Base-by-base conservation (phyloP, 495 filamentous ascomycete species). In the Neurospora cerealis region DNA sequence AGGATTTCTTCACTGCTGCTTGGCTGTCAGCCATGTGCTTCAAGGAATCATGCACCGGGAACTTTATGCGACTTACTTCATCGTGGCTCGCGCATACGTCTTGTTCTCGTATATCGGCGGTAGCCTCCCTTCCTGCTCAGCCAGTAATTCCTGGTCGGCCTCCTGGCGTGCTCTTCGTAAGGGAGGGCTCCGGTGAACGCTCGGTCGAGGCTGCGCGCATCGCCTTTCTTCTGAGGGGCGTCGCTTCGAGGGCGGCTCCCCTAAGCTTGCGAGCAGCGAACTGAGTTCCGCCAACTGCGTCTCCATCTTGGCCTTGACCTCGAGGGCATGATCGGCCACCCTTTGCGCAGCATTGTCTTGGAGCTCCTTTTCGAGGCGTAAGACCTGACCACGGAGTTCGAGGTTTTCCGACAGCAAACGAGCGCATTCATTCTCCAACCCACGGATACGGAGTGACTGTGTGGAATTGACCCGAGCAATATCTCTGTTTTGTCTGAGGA, bases 401-500 rank as follows among this genome's bases (percentile, higher is more conserved):
- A 97, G 89, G 80, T 98, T 98, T 76, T 99, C 96, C 21, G 90
- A 89, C 72, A 97, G 85, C 13, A 98, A 83, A 38, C 92, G 90
- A 19, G 93, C 92, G 41, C 89, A 89, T 82, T 99, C 95, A 71
- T 90, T 90, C 80, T 98, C 94, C 44, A 98, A 88, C 70, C 84
- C 90, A 72, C 94, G 93, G 76, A 99, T 98, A 74, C 93, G 92
- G 41, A 95, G 85, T 21, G 93, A 95, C 81, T 98, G 96, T 74
- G 89, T 90, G 3, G 96, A 96, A 83, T 99, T 98, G 74, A 90
- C 89, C 78, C 92, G 88, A 73, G 94, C 94, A 73, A 99, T 94
- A 77, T 98, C 96, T 73, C 94, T 90, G 81, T 99, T 99, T 80
- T 99, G 96, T 48, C 95, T 89, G 69, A 97, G 84, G 79, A 96